Conservation (phyloP, 805 yeast species). For the Sugiyamaella americana region DNA sequence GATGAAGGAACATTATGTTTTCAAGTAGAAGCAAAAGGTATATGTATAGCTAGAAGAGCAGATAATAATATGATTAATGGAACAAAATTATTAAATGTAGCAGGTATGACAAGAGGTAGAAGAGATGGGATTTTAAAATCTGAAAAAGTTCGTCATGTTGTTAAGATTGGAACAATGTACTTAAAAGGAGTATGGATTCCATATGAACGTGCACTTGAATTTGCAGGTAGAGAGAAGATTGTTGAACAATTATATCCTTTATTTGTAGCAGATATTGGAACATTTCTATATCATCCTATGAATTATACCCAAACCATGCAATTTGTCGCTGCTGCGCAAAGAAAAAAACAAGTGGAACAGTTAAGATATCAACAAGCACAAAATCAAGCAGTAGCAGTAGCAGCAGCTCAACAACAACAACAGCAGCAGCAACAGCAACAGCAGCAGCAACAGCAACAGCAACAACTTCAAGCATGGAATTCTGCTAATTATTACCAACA, state of each 20-base stretch:
- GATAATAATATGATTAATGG: conserved; percentile 86
- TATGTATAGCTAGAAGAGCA: conserved; percentile 76
- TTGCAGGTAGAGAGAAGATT: conserved; percentile 75
- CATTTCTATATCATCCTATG: conserved; percentile 31
- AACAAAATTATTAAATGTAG: conserved; percentile 74
- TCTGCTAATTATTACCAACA: not conserved
- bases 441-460: conserved; percentile 1
- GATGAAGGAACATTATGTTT: conserved; percentile 80
- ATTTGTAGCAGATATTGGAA: conserved; percentile 54
- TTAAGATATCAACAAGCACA: conserved; percentile 14
- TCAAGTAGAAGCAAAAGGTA: conserved; percentile 77
- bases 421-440: not conserved
- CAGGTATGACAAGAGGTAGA: conserved; percentile 82
- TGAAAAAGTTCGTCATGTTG: conserved; percentile 73
- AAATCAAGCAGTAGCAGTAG: conserved; percentile 10
- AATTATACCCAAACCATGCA: conserved; percentile 32
- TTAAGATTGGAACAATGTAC: conserved; percentile 82
- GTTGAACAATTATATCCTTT: conserved; percentile 63
- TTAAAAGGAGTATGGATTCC: conserved; percentile 91
- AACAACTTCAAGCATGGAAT: conserved; percentile 5
- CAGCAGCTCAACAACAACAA: not conserved
- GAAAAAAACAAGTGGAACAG: conserved; percentile 22
- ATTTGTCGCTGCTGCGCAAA: conserved; percentile 30
- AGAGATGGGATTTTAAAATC: conserved; percentile 82
- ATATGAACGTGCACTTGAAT: conserved; percentile 70